Conservation (phyloP, 2,329 filamentous ascomycete genomes). For the Bipolaris oryzae region DNA sequence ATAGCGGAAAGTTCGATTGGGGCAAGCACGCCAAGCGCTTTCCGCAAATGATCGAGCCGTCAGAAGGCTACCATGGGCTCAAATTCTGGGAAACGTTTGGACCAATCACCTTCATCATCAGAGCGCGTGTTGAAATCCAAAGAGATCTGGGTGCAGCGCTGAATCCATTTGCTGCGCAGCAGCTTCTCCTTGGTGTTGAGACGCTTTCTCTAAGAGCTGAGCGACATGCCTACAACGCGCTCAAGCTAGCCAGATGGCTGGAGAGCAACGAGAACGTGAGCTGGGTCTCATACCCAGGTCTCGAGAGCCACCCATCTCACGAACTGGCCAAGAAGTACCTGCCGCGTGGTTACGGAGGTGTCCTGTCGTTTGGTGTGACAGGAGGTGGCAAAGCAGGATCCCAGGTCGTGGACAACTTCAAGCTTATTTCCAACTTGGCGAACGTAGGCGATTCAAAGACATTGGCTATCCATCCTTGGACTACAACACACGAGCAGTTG, state of each 20-base stretch:
- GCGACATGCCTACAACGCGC: constrained; percentile 82
- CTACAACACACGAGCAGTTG: constrained; percentile 92
- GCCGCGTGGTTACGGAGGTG: constrained; percentile 81
- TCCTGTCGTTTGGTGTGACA: constrained; percentile 92
- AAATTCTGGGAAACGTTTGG: constrained; percentile 96
- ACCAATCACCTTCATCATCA: constrained; percentile 78
- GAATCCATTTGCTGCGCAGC: constrained; percentile 91
- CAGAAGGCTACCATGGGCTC: constrained; percentile 87
- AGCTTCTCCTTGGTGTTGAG: constrained; percentile 86
- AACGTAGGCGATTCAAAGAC: constrained; percentile 98
- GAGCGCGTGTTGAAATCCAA: constrained; percentile 85
- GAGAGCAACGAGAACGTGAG: constrained; percentile 81
- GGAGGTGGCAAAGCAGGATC: constrained; percentile 82
- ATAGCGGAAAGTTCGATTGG: constrained; percentile 94
- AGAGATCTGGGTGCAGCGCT: constrained; percentile 83
- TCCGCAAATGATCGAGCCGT: constrained; percentile 89
- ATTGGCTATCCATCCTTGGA: constrained; percentile 92
- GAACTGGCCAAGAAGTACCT: constrained; percentile 85
- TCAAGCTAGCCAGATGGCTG: constrained; percentile 80
- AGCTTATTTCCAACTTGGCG: constrained; percentile 92
- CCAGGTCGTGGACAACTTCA: constrained; percentile 91
- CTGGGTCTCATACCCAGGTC: constrained; percentile 94
- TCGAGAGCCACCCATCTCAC: constrained; percentile 81
- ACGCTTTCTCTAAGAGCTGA: constrained; percentile 87
- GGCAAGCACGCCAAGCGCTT: constrained; percentile 81